phyloP scores from a whole-genome alignment of 768 basidiomycete species.

The Boletus edulis region DNA sequence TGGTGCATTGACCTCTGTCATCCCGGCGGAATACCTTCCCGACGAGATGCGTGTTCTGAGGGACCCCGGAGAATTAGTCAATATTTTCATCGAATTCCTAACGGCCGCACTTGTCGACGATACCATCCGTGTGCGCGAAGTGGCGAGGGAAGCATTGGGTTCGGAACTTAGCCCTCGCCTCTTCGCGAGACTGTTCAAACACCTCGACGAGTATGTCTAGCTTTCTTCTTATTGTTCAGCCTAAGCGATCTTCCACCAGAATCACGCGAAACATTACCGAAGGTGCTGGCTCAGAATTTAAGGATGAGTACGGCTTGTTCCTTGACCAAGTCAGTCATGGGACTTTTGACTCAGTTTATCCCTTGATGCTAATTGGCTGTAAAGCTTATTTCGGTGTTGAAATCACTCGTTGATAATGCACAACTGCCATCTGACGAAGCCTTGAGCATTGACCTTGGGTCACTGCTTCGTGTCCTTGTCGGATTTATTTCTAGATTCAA shows the following conservation, averaged over 20 bases:
- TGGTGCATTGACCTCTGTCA: constrained; percentile 47
- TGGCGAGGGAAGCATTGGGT: constrained; percentile 78
- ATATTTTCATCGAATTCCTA: constrained; percentile 63
- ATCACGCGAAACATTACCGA: constrained; percentile 53
- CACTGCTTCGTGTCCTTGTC: constrained; percentile 57
- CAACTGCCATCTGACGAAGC: constrained; percentile 57
- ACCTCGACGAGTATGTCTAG: constrained; percentile 67
- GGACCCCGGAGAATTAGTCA: constrained; percentile 56
- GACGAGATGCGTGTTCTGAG: constrained; percentile 67
- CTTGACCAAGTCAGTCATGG: constrained; percentile 62
- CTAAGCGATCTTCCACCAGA: constrained; percentile 28
- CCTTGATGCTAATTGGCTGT: constrained; percentile 14
- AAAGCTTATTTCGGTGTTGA: constrained; percentile 74
- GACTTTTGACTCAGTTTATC: background rate
- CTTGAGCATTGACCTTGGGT: constrained; percentile 60
- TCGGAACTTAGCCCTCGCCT: constrained; percentile 71
- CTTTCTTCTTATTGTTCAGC: background rate
- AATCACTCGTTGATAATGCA: constrained; percentile 73
- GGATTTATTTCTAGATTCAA: constrained; percentile 63
- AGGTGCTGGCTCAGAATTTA: constrained; percentile 41
- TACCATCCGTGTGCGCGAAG: constrained; percentile 67
- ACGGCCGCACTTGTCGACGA: constrained; percentile 68
- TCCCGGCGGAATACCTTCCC: constrained; percentile 60
- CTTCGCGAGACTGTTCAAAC: constrained; percentile 63
- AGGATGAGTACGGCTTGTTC: constrained; percentile 45